Evolutionary conservation across 1,284 basidiomycete species (phyloP).

Genomic region (Hypsizygus ulmarius): DNA sequence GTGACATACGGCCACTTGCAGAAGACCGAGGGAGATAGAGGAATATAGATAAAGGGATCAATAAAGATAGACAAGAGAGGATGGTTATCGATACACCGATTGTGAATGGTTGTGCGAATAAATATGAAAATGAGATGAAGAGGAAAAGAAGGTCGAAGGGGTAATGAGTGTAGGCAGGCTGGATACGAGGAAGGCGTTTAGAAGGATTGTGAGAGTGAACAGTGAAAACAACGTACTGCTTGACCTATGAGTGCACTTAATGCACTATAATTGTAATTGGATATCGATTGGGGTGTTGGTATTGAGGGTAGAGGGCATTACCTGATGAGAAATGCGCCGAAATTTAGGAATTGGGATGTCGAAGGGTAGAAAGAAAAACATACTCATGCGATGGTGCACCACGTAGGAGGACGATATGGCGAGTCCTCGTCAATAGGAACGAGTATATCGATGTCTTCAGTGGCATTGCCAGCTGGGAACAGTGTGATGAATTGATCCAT

Average conservation of each 20-base stretch:
- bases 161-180: conserved; percentile 5
- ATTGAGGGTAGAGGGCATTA: neutral
- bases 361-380: neutral
- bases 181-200: neutral
- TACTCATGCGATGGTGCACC: conserved; percentile 20
- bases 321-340: neutral
- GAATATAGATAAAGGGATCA: no score
- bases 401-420: conserved; percentile 14
- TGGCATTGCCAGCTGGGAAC: neutral
- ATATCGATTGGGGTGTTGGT: no score
- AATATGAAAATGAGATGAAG: neutral
- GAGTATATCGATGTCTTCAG: conserved; percentile 9
- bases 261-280: no score
- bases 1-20: no score
- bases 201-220: neutral
- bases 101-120: no score
- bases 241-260: no score
- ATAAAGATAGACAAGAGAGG: no score
- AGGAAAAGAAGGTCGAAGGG: conserved; percentile 3
- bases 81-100: no score
- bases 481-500: conserved; percentile 14
- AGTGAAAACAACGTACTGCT: neutral
- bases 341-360: neutral
- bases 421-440: conserved; percentile 25
- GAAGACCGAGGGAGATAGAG: no score